Percentiles rank a stretch among this genome's conserved stretches.
Conservation (phyloP, 148 eudicot genomes). For the Hydrangea macrophylla region DNA sequence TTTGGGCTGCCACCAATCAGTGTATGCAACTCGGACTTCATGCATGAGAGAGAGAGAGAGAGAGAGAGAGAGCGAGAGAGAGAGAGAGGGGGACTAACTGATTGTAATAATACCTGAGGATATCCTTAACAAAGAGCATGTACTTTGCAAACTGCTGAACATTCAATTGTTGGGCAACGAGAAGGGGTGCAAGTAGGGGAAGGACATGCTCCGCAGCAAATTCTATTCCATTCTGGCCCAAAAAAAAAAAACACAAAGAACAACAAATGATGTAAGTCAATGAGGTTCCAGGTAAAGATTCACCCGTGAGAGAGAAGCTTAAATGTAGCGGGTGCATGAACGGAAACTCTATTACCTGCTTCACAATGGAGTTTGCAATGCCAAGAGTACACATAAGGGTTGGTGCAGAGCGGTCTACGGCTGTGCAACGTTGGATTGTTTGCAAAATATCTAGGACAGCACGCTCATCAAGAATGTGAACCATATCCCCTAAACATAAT, state of each 20-base stretch:
- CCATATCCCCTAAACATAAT: slow-evolving; percentile 79
- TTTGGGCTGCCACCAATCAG: no score
- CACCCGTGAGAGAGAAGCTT: neutral
- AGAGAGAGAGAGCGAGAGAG: neutral
- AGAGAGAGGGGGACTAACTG: slow-evolving; percentile 1
- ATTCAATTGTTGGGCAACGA: slow-evolving; percentile 80
- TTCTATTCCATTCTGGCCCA: slow-evolving; percentile 74
- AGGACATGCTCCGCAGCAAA: slow-evolving; percentile 88
- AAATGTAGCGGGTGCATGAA: neutral
- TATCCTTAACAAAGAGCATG: slow-evolving; percentile 88
- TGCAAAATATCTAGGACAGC: slow-evolving; percentile 68
- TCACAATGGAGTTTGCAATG: slow-evolving; percentile 75
- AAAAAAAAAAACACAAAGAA: slow-evolving; percentile 13
- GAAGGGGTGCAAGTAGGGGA: slow-evolving; percentile 76
- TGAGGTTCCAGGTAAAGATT: neutral
- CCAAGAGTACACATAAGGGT: slow-evolving; percentile 98
- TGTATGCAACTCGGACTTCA: no score
- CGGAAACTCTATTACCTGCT: slow-evolving; percentile 58
- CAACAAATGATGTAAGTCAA: slow-evolving; percentile 2
- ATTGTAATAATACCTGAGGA: slow-evolving; percentile 55
- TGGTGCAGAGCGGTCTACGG: slow-evolving; percentile 93
- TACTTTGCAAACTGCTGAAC: slow-evolving; percentile 97
- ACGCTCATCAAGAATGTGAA: slow-evolving; percentile 71
- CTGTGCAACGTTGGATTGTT: slow-evolving; percentile 91
- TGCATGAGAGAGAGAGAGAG: slow-evolving; percentile 4